Evolutionary conservation across 2,329 filamentous ascomycete genomes (phyloP), one percentile per base, ranked within the genome.

Genomic region (Colletotrichum viniferum): DNA sequence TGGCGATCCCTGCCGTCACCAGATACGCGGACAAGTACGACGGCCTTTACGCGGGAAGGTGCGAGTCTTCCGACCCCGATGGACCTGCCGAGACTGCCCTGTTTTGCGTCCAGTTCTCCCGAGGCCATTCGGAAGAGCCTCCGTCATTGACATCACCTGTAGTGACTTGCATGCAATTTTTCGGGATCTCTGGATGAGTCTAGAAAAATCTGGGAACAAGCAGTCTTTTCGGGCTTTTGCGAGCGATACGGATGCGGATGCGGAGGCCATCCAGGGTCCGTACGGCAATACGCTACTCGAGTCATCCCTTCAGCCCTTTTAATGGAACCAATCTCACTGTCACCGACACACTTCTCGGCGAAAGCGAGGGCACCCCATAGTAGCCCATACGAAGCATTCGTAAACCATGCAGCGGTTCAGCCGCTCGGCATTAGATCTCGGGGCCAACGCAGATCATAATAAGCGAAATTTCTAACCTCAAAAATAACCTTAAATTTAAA

Each of bases 21-120:
- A 38, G n/a, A 65, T 21, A 52, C 62, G 38, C 62, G 62, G 36
- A 65, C 62, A 52, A 18, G 61, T 24, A 18, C 61, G 34, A 36
- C 61, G 58, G 28, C 24, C 36, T 14, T 21, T 65, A 48, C 62
- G 62, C 62, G 36, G 62, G 62, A 48, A 30, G 28, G 32, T 43
- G 21, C 61, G 28, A 62, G 58, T 34, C 32, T 62, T 32, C 58
- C 58, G 58, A 62, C 58, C 61, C 61, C 61, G 61, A 63, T 21
- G 34, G 14, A 2, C 55, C 14, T 1, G 0, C 32, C 58, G 28
- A 30, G 7, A n/a, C 56, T 60, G 56, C 43, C 43, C n/a, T 52
- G 43, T 52, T 52, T 52, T 52, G 43, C 0, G 43, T 21, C 43
- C 43, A n/a, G 43, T 52, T 52, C 43, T 52, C 43, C 43, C 43